Base-by-base conservation (phyloP, 805 yeast species). In the Cyberlindnera suaveolens region DNA sequence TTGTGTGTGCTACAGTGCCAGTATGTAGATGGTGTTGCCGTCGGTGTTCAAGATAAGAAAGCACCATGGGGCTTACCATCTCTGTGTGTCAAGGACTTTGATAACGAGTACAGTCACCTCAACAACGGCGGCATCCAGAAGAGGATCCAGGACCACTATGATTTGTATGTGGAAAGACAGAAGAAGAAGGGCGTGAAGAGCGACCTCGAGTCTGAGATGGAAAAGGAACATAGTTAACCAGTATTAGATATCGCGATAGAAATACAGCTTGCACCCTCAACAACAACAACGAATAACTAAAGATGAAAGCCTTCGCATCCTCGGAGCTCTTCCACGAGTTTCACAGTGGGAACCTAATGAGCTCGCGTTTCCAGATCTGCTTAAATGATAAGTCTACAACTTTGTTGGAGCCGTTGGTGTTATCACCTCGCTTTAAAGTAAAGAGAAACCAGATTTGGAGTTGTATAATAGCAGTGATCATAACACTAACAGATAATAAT, bases 1-100 rank as follows among this genome's bases (percentile, higher is more conserved):
- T 67, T 93, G 47, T 88, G 96, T 62, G 90, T 89, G 6, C 66
- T 93, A 54, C 96, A 91, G 63, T 88, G 96, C 64, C 74, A 74
- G 42, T 85, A 84, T 53, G 88, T 89, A 27, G 95, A 88, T 58
- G 88, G 85, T 1, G 70, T 88, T 3, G 68, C 93, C 1, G 61
- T 91, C 30, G 65, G 60, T 7, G 55, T 50, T 2, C 15, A 11
- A 17, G 31, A 38, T 17, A 36, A 32, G 13, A 16, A 27, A 7
- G 16, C 13, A 6, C 45, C 48, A n/a, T 62, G 32, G 47, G 23
- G 42, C 6, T 20, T 31, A 8, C 23, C 23, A 1, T 31, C 38
- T 5, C 4, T 31, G 1, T 39, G 42, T 33, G 62, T 51, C 52
- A 65, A 63, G 30, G 61, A 70, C 7, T 61, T 75, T 32, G 59